Conservation (phyloP, 139 green algal species). For the Auxenochlorella pyrenoidosa region DNA sequence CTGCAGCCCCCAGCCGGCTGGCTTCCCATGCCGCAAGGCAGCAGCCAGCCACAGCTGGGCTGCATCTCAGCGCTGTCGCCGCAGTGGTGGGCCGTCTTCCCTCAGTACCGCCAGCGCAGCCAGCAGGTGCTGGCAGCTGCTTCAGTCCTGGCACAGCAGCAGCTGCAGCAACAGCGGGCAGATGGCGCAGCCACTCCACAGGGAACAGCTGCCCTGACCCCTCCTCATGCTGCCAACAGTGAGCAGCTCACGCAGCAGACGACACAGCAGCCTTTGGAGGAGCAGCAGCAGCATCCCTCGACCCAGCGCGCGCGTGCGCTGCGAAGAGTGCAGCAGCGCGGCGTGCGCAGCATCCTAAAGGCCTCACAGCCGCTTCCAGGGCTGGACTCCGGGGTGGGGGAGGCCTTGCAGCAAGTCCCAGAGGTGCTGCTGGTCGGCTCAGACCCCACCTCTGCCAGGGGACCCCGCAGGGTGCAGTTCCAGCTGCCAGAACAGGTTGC, state of each 20-base stretch:
- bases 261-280: background rate
- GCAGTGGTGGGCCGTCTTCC: slow-evolving; percentile 12
- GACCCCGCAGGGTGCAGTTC: slow-evolving; percentile 5
- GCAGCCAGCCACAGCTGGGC: background rate
- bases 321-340: background rate
- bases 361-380: background rate
- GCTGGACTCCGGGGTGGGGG: background rate
- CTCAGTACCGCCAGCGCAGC: background rate
- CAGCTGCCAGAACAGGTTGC: background rate
- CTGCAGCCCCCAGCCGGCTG: background rate
- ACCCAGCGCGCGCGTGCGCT: background rate
- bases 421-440: background rate
- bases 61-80: background rate
- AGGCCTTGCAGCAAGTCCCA: background rate
- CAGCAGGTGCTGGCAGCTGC: background rate
- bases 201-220: background rate
- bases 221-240: background rate
- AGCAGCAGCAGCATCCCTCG: background rate
- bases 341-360: slow-evolving; percentile 7
- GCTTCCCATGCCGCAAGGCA: background rate
- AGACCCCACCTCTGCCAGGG: background rate
- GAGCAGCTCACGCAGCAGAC: background rate
- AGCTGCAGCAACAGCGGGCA: background rate
- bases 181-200: background rate
- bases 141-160: background rate